These are phyloP conservation scores for Claviceps pazoutovae DNA, from an alignment of 2,329 filamentous ascomycete genomes.

Conservation along the genomic window DNA sequence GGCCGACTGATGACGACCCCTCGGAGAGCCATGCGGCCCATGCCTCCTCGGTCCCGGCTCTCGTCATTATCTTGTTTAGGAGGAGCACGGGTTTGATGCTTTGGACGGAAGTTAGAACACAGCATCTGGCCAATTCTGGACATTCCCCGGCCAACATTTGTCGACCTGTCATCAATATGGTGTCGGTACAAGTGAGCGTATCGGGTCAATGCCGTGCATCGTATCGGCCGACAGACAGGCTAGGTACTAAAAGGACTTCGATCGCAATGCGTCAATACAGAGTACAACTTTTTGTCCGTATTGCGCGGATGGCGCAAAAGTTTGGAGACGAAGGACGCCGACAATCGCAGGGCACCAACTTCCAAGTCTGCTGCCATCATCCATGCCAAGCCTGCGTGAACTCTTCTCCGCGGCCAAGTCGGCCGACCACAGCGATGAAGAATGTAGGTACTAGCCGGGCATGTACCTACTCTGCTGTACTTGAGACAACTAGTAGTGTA, in stretches of 20 bases:
- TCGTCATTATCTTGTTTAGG: not conserved
- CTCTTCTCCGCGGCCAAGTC: not conserved
- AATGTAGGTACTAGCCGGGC: too few relatives aligned
- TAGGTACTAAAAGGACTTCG: not conserved
- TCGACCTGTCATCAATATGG: not conserved
- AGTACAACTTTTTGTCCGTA: not conserved
- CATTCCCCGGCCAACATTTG: not conserved
- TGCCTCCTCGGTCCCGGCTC: not conserved
- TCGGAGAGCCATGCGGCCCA: too few relatives aligned
- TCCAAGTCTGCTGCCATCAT: too few relatives aligned
- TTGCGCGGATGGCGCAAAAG: not conserved
- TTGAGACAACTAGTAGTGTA: too few relatives aligned
- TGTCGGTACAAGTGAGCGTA: not conserved
- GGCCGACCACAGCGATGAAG: too few relatives aligned
- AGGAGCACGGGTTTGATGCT: not conserved
- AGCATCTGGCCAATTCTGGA: not conserved
- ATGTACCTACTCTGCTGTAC: too few relatives aligned
- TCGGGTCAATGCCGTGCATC: not conserved
- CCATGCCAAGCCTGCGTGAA: not conserved
- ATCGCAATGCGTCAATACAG: not conserved
- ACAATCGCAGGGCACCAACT: slow-evolving; percentile 1
- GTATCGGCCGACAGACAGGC: not conserved
- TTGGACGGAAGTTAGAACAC: not conserved
- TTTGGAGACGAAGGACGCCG: not conserved
- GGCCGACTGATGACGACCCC: not conserved